These are phyloP conservation scores for Psilocybe cubensis DNA, from an alignment of 768 basidiomycete genomes.

Conservation along the genomic window DNA sequence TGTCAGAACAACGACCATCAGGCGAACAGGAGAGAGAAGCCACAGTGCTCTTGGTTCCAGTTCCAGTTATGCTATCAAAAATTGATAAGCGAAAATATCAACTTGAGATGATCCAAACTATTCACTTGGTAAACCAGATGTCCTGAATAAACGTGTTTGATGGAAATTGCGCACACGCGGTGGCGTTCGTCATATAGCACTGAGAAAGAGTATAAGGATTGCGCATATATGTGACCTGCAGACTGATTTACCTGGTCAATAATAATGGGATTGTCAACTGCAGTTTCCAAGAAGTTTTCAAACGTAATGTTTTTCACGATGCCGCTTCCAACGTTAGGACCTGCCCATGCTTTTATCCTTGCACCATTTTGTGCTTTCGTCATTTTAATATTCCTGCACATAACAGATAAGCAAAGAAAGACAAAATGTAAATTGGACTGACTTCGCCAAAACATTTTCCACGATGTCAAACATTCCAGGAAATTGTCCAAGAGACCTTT, in stretches of 20 bases:
- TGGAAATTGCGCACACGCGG: constrained; percentile 55
- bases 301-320: constrained; percentile 63
- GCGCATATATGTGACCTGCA: neutral
- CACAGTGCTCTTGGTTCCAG: constrained; percentile 55
- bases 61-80: constrained; percentile 53
- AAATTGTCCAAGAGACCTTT: constrained; percentile 63
- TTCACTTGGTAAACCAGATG: constrained; percentile 55
- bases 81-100: constrained; percentile 3
- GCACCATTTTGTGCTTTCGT: constrained; percentile 67
- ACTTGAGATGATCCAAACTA: neutral
- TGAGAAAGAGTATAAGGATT: constrained; percentile 12
- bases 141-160: constrained; percentile 46
- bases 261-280: constrained; percentile 62
- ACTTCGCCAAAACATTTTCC: constrained; percentile 59
- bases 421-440: neutral
- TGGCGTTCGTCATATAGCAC: constrained; percentile 53
- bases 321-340: constrained; percentile 58
- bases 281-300: constrained; percentile 50
- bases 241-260: constrained; percentile 30
- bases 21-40: constrained; percentile 61
- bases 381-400: constrained; percentile 56
- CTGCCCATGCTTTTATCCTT: constrained; percentile 71
- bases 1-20: constrained; percentile 50
- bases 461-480: constrained; percentile 60
- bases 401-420: neutral